phyloP scores from a whole-genome alignment of 192 early-diverging fungal genomes.

The Diversispora epigaea region DNA sequence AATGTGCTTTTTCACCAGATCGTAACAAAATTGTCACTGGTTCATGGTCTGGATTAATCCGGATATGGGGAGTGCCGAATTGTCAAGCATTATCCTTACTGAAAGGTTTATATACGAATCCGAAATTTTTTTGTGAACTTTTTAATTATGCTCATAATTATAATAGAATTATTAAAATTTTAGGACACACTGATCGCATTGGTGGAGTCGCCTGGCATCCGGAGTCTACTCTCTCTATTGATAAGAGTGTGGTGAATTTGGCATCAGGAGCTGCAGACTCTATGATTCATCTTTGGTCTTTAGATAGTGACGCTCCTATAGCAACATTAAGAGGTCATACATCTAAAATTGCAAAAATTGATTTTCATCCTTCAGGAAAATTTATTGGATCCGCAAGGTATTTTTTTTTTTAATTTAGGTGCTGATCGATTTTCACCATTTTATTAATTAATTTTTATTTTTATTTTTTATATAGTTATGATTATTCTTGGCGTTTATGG shows the following conservation, averaged over 20 bases:
- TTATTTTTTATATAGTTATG: slow-evolving; percentile 51
- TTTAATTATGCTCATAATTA: too few species aligned
- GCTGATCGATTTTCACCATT: slow-evolving; percentile 14
- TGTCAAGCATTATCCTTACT: slow-evolving; percentile 49
- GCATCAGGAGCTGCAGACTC: slow-evolving; percentile 85
- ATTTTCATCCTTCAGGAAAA: slow-evolving; percentile 86
- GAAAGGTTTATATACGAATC: background rate
- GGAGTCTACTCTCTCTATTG: slow-evolving; percentile 60
- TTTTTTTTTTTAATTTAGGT: background rate
- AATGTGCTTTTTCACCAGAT: slow-evolving; percentile 78
- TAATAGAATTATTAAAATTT: background rate
- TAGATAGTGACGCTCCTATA: slow-evolving; percentile 76
- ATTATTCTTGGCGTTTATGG: slow-evolving; percentile 97
- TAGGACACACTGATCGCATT: slow-evolving; percentile 85
- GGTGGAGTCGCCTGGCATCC: slow-evolving; percentile 91
- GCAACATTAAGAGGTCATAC: slow-evolving; percentile 78
- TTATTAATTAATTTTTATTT: background rate
- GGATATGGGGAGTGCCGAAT: slow-evolving; percentile 84
- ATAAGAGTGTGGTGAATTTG: slow-evolving; percentile 63
- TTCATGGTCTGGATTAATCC: slow-evolving; percentile 81
- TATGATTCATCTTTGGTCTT: slow-evolving; percentile 77
- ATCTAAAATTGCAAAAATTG: slow-evolving; percentile 79
- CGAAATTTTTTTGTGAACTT: too few species aligned
- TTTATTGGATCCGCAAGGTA: slow-evolving; percentile 71
- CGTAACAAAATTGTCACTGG: slow-evolving; percentile 74